Evolutionary conservation across 331 rosid species (phyloP).

Genomic region (Rosa hybrid): DNA sequence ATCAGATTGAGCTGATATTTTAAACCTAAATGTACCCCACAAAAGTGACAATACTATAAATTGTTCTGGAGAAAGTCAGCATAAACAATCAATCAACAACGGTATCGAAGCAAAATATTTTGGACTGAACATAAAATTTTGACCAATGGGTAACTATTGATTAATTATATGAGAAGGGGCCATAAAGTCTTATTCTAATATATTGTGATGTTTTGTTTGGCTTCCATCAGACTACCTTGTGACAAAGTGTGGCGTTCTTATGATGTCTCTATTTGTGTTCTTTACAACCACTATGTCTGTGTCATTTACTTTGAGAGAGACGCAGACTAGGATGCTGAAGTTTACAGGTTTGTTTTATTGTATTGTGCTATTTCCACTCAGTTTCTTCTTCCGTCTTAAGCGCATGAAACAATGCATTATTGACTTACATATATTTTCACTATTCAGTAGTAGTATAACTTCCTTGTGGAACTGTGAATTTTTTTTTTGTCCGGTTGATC

Average conservation of each 20-base stretch:
- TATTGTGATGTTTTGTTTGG: constrained; percentile 18
- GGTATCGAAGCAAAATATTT: not conserved
- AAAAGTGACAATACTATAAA: not conserved
- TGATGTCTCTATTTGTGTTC: constrained; percentile 99
- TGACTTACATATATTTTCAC: not conserved
- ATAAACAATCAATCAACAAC: not conserved
- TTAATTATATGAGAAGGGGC: not conserved
- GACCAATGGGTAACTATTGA: not conserved
- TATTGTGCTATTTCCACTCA: not conserved
- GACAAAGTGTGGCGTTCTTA: constrained; percentile 96
- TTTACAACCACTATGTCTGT: constrained; percentile 99
- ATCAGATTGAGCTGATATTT: not conserved
- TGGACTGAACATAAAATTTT: not conserved
- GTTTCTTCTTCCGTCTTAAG: not conserved
- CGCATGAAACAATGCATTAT: not conserved
- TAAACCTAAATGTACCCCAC: not conserved
- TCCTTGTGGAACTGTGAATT: not conserved
- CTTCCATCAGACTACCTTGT: constrained; percentile 84
- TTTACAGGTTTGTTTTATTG: constrained; percentile 68
- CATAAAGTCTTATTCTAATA: not conserved
- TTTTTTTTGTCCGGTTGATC: not conserved
- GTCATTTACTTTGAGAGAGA: constrained; percentile 95
- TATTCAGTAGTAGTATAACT: not conserved
- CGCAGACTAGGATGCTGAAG: constrained; percentile 99
- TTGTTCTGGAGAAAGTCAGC: not conserved